Evolutionary conservation across 352 stramenopile species (phyloP), one percentile per base, ranked within the genome.

Genomic region (Globisporangium megalacanthum): DNA sequence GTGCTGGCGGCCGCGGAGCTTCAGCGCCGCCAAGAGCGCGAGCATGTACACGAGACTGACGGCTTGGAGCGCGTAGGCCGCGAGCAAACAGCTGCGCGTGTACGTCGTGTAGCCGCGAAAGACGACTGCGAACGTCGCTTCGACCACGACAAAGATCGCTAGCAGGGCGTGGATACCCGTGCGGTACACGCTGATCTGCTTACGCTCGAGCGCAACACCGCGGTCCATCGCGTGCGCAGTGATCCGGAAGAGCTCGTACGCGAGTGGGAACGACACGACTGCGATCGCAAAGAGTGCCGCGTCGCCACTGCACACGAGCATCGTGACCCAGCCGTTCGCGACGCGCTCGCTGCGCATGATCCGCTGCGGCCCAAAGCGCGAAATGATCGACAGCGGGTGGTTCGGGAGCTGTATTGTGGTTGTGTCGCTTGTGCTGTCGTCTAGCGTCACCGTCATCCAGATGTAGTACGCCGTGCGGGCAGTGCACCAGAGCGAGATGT

Each of bases 191-290:
- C 61, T 54, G 57, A 87, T 84, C n/a, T 70, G 66, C 2, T 52
- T 56, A 15, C 68, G 51, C 56, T 90, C 80, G 25, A 73, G 74
- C 5, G 31, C 37, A 4, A 59, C 55, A 3, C 80, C 80, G 35
- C 80, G 62, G 44, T 90, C 80, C 80, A 90, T 90, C 4, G 76
- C 73, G 29, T 73, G 83, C 11, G 56, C 54, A 4, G 71, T 78
- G 48, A 90, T 78, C 47, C 74, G 69, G 13, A 60, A 74, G 15
- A 90, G 58, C 25, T 90, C 80, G 59, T 85, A 80, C 15, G 62
- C 70, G 0, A 90, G 56, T 19, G 76, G 74, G 19, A 83, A 68
- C 13, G 79, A 56, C 65, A 70, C 83, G 3, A 85, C 58, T 0
- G 74, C 66, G 29, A 79, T 57, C 2, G 67, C 75, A 7, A 82